Evolutionary conservation across 2,329 filamentous ascomycete genomes (phyloP), one percentile per base, ranked within the genome.

Genomic region (Trichoderma sp.): DNA sequence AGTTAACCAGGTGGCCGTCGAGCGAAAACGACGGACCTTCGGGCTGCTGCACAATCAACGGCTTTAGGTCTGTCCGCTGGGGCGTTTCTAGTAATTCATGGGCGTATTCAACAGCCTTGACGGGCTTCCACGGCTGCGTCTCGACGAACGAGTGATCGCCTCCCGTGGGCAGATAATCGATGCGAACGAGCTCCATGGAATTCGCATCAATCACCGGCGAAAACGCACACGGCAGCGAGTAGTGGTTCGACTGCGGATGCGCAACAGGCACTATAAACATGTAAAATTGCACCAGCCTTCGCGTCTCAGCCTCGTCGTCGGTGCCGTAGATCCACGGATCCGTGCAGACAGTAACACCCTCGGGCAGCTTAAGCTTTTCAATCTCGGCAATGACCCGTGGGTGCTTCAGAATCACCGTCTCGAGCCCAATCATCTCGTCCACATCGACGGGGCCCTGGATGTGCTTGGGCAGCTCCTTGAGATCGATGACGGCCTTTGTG

Each of bases 41-140:
- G 43, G 87, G 87, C 77, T 95, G 93, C 1, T 89, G 85, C 60
- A 95, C 89, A 74, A 93, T 88, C 77, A 94, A 86, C 4, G 92
- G 91, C 80, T 93, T 93, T 30, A 90, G 77, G 69, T 88, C 88
- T 51, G 84, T 80, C 12, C 89, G 81, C 15, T 83, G 75, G 0
- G 85, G 83, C 1, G 77, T 76, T 11, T 84, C 81, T 7, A 90
- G 81, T 2, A 91, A 81, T 76, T 87, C 86, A 2, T 85, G 85
- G 0, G 83, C 78, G 74, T 86, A 87, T 67, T 88, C 86, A 24
- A 90, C 86, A 18, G 84, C 84, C 78, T 78, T 85, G 80, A 75
- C 84, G 73, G 79, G 86, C 24, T 77, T 81, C 76, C 28, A 81
- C 78, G 70, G 81, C 76, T 73, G 82, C 76, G 71, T 77, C 53